Evolutionary conservation across 306 rosid species (phyloP).

Genomic region (Cicer yamashitae): DNA sequence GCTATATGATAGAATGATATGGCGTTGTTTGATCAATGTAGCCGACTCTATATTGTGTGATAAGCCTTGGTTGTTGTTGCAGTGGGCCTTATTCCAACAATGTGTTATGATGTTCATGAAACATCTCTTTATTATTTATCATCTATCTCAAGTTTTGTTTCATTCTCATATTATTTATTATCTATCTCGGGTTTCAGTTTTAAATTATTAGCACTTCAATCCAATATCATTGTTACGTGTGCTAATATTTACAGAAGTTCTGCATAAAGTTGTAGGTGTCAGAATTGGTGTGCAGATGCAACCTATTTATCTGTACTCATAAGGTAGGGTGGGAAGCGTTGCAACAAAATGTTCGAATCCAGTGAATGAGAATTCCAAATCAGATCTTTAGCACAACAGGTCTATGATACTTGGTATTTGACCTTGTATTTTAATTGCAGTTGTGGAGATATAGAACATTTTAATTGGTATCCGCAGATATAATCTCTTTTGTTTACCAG

Average conservation of each 20-base stretch:
- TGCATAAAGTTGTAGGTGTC: constrained; percentile 29
- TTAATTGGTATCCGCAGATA: constrained; percentile 19
- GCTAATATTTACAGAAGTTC: constrained; percentile 5
- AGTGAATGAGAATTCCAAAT: constrained; percentile 17
- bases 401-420: constrained; percentile 4
- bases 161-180: constrained; percentile 11
- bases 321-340: constrained; percentile 3
- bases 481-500: constrained; percentile 11
- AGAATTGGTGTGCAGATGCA: constrained; percentile 35
- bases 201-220: constrained; percentile 2
- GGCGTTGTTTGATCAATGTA: no score
- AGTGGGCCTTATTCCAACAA: constrained; percentile 7
- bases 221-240: constrained; percentile 1
- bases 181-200: constrained; percentile 15
- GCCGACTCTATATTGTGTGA: no score
- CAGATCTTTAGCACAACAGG: background rate
- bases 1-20: no score
- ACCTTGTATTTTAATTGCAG: constrained; percentile 34
- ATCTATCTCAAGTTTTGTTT: background rate
- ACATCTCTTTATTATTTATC: background rate
- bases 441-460: constrained; percentile 21
- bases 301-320: constrained; percentile 25
- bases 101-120: background rate
- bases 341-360: background rate
- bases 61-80: no score